phyloP scores from a whole-genome alignment of 140 eudicot genomes.

The Ambrosia hybrid region DNA sequence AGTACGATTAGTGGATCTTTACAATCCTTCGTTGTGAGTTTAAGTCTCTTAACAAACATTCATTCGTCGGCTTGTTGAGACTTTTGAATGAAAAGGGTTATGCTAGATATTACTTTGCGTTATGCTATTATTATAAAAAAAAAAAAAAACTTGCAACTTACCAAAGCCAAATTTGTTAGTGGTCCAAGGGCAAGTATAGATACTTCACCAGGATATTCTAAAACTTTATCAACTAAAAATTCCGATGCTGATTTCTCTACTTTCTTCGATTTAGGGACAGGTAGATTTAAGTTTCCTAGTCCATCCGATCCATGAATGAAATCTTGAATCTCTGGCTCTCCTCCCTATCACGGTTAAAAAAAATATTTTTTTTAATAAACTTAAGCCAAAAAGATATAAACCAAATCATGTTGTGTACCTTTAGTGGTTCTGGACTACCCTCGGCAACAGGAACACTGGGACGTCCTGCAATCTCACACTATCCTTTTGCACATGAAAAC shows the following conservation, averaged over 20 bases:
- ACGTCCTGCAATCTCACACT: conserved; percentile 93
- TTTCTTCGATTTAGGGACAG: conserved; percentile 61
- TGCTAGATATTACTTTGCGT: not conserved
- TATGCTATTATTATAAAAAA: not conserved
- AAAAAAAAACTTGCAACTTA: conserved; percentile 30
- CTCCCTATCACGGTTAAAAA: conserved; percentile 45
- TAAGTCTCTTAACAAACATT: not conserved
- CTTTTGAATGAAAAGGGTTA: not conserved
- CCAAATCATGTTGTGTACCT: conserved; percentile 39
- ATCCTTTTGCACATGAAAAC: conserved; percentile 64
- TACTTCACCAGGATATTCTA: conserved; percentile 79
- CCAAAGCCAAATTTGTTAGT: conserved; percentile 78
- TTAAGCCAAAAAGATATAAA: too few relatives aligned
- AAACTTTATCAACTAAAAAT: conserved; percentile 73
- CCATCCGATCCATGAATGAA: conserved; percentile 84
- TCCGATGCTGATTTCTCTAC: conserved; percentile 65
- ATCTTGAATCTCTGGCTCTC: conserved; percentile 71
- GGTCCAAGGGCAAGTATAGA: conserved; percentile 89
- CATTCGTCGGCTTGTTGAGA: not conserved
- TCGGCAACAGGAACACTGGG: conserved; percentile 79
- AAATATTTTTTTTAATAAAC: not conserved
- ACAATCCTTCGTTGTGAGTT: not conserved
- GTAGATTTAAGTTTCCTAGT: conserved; percentile 50
- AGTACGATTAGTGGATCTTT: not conserved
- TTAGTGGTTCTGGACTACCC: conserved; percentile 71